Conservation (phyloP, 2,329 filamentous ascomycete genomes). For the Colletotrichum brevisporum region DNA sequence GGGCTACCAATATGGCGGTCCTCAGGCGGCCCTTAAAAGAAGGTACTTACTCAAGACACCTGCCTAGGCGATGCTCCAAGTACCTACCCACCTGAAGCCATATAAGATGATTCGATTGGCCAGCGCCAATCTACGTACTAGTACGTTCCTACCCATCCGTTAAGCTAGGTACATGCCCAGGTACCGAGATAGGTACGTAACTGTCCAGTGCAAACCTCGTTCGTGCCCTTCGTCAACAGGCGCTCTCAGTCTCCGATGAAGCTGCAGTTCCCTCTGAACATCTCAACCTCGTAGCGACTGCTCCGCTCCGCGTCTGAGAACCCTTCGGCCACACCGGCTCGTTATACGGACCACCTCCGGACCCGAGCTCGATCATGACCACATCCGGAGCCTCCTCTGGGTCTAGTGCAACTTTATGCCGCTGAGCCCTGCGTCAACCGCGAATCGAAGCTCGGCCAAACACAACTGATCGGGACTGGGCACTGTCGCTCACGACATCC, state of each 20-base stretch:
- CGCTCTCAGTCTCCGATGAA: constrained; percentile 20
- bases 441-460: constrained; percentile 27
- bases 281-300: background rate
- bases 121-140: constrained; percentile 2
- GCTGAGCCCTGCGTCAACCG: constrained; percentile 17
- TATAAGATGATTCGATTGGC: constrained; percentile 14
- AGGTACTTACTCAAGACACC: too few species aligned
- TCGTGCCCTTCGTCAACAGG: too few species aligned
- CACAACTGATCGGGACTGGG: constrained; percentile 11
- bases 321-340: constrained; percentile 33
- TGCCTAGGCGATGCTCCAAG: too few species aligned
- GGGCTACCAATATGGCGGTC: too few species aligned
- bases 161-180: too few species aligned
- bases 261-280: background rate
- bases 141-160: too few species aligned
- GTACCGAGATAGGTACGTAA: too few species aligned
- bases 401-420: constrained; percentile 36
- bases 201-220: too few species aligned
- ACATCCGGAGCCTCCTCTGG: constrained; percentile 26
- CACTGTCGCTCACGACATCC: constrained; percentile 20
- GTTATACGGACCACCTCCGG: constrained; percentile 35
- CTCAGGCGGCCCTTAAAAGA: too few species aligned
- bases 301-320: constrained; percentile 18
- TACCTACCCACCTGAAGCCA: too few species aligned
- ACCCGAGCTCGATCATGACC: constrained; percentile 33